Evolutionary conservation across 2,329 filamentous ascomycete genomes (phyloP).

Genomic region (Monilinia polystroma): DNA sequence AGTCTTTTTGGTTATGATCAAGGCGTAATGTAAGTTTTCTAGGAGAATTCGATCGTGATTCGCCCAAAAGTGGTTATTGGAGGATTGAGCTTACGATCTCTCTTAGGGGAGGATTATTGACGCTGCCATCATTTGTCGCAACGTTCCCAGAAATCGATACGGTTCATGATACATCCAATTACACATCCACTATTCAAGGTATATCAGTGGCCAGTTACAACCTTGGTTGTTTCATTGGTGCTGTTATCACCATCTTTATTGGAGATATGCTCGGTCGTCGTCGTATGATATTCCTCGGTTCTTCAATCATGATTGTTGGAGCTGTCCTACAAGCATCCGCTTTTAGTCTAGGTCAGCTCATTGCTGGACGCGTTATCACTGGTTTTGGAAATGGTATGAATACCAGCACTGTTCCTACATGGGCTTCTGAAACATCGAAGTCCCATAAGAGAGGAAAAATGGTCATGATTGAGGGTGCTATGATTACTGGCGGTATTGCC

Average conservation of each 20-base stretch:
- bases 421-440: slow-evolving; percentile 25
- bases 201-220: slow-evolving; percentile 40
- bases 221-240: slow-evolving; percentile 49
- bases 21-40: slow-evolving; percentile 17
- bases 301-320: slow-evolving; percentile 33
- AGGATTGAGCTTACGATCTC: slow-evolving; percentile 33
- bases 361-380: slow-evolving; percentile 68
- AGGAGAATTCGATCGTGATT: not conserved
- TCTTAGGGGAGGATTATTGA: slow-evolving; percentile 50
- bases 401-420: slow-evolving; percentile 44
- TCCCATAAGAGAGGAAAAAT: slow-evolving; percentile 24
- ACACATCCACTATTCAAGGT: slow-evolving; percentile 21
- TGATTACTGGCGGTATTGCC: slow-evolving; percentile 23
- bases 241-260: slow-evolving; percentile 37
- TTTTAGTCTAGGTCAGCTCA: slow-evolving; percentile 54
- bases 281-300: slow-evolving; percentile 34
- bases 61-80: not conserved
- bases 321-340: slow-evolving; percentile 41
- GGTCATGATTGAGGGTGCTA: slow-evolving; percentile 24
- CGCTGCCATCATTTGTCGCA: slow-evolving; percentile 28
- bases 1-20: slow-evolving; percentile 50
- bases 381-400: slow-evolving; percentile 71
- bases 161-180: slow-evolving; percentile 11
- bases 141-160: slow-evolving; percentile 27
- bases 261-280: slow-evolving; percentile 43